phyloP scores from a whole-genome alignment of 2,329 filamentous ascomycete species.

The Epichloe uncinata region DNA sequence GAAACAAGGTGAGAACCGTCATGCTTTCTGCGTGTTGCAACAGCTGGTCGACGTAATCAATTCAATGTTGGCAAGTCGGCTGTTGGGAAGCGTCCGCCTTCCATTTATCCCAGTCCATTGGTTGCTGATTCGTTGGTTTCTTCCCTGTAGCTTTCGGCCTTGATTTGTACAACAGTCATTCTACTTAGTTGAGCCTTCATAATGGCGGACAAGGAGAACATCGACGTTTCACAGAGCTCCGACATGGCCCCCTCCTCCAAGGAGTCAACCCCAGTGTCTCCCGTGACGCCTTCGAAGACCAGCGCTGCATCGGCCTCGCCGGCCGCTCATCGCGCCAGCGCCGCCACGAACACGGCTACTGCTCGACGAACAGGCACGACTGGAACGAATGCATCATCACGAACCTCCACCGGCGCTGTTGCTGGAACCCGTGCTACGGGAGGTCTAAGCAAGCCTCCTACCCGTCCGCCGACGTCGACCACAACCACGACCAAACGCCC shows the following conservation, averaged over 20 bases:
- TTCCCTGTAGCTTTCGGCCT: neutral
- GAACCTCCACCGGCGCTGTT: constrained; percentile 4
- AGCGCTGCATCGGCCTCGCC: constrained; percentile 15
- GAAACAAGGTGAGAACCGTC: constrained; percentile 3
- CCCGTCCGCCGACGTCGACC: constrained; percentile 27
- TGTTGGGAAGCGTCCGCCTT: neutral
- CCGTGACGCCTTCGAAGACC: constrained; percentile 21
- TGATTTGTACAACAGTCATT: neutral
- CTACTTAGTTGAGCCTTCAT: constrained; percentile 6
- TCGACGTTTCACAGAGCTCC: constrained; percentile 31
- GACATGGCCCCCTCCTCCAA: constrained; percentile 20
- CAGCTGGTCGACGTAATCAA: neutral
- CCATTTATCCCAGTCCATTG: neutral
- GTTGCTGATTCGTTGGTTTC: neutral
- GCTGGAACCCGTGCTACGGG: constrained; percentile 6
- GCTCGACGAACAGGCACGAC: constrained; percentile 20
- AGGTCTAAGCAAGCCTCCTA: constrained; percentile 34
- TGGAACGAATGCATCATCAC: constrained; percentile 13
- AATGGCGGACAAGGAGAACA: constrained; percentile 36
- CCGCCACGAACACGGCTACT: constrained; percentile 21
- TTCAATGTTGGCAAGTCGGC: neutral
- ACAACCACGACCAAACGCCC: constrained; percentile 18
- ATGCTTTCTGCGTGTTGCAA: neutral
- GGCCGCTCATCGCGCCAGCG: constrained; percentile 22
- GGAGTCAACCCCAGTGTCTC: constrained; percentile 17